phyloP scores from a whole-genome alignment of 192 early-diverging fungal species.

The Fimicolochytrium jonesii region DNA sequence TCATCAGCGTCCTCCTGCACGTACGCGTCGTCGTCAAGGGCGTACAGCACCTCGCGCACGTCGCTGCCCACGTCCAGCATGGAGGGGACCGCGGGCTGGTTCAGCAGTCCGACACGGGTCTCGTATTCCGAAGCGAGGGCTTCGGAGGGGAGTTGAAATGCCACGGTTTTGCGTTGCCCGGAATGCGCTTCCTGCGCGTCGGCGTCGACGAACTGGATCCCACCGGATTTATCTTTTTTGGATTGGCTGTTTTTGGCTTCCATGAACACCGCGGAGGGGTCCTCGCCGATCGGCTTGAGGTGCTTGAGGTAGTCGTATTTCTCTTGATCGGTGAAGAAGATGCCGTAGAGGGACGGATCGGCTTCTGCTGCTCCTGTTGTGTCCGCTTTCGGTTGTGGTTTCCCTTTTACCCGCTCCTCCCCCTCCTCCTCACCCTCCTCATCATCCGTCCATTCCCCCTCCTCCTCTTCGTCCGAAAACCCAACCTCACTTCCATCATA shows the following conservation, averaged over 20 bases:
- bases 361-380: slow-evolving; percentile 3
- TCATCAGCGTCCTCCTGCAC: slow-evolving; percentile 78
- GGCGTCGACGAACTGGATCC: slow-evolving; percentile 38
- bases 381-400: not conserved
- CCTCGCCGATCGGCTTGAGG: slow-evolving; percentile 73
- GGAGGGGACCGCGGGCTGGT: slow-evolving; percentile 48
- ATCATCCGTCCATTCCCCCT: slow-evolving; percentile 27
- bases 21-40: slow-evolving; percentile 88
- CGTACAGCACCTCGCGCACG: slow-evolving; percentile 85
- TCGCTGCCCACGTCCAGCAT: slow-evolving; percentile 76
- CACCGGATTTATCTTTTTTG: slow-evolving; percentile 48
- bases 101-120: slow-evolving; percentile 65
- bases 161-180: slow-evolving; percentile 37
- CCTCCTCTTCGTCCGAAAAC: slow-evolving; percentile 29
- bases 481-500: slow-evolving; percentile 8
- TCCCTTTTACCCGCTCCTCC: slow-evolving; percentile 12
- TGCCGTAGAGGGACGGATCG: slow-evolving; percentile 82
- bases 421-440: slow-evolving; percentile 27
- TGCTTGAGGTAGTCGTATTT: slow-evolving; percentile 93
- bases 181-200: slow-evolving; percentile 28
- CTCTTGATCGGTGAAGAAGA: slow-evolving; percentile 84
- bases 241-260: slow-evolving; percentile 53
- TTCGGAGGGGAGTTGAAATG: slow-evolving; percentile 65
- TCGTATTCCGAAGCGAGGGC: slow-evolving; percentile 73
- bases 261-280: slow-evolving; percentile 73